Percentiles rank a stretch among this genome's conserved stretches.
These are phyloP conservation scores for Pogostemon cablin DNA, from an alignment of 257 asterid species.

Conservation along the genomic window DNA sequence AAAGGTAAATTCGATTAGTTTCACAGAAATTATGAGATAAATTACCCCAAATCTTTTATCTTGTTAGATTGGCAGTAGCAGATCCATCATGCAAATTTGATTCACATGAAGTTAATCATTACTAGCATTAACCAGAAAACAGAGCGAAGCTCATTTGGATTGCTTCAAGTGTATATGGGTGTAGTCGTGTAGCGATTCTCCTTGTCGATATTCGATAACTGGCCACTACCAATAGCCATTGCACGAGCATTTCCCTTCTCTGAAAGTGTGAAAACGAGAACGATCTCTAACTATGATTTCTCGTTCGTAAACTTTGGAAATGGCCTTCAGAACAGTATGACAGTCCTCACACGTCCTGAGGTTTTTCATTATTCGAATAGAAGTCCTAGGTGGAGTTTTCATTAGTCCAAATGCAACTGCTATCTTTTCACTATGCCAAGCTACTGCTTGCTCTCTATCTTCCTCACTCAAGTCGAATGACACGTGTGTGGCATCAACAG, in stretches of 20 bases:
- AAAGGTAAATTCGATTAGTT: too few species aligned
- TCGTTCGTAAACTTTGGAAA: slow-evolving; percentile 56
- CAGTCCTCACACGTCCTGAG: slow-evolving; percentile 70
- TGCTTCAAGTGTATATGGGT: too few species aligned
- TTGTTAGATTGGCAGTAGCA: too few species aligned
- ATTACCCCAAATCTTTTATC: too few species aligned
- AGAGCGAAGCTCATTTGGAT: too few species aligned
- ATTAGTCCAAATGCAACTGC: slow-evolving; percentile 63
- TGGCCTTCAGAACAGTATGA: slow-evolving; percentile 58
- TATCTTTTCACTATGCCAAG: slow-evolving; percentile 74
- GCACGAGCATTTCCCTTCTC: slow-evolving; percentile 58
- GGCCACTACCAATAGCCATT: slow-evolving; percentile 59
- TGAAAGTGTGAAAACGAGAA: slow-evolving; percentile 56
- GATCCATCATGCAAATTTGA: too few species aligned
- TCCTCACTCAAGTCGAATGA: slow-evolving; percentile 63
- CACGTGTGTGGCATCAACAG: slow-evolving; percentile 49
- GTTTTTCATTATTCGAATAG: slow-evolving; percentile 53
- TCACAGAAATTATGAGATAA: too few species aligned
- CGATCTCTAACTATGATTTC: slow-evolving; percentile 64
- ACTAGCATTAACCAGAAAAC: too few species aligned
- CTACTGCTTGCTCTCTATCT: slow-evolving; percentile 67
- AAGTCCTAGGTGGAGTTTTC: slow-evolving; percentile 41
- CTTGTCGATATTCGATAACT: too few species aligned
- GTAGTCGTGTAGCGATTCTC: too few species aligned
- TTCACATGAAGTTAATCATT: too few species aligned